Evolutionary conservation across 768 basidiomycete species (phyloP), one percentile per base, ranked within the genome.

Genomic region (Amanita exitialis): DNA sequence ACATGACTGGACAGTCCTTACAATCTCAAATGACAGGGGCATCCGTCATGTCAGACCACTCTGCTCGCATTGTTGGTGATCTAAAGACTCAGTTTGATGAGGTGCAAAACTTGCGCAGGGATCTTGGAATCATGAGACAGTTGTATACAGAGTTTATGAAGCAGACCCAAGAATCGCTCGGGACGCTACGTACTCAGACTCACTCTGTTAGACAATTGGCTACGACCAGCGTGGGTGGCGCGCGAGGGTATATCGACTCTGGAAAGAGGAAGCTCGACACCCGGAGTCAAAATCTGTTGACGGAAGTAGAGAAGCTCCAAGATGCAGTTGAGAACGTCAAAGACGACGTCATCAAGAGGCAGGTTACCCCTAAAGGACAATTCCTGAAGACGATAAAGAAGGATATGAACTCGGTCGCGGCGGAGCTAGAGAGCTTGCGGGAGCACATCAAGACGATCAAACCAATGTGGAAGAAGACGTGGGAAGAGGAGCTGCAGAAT

Each of bases 401-500:
- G 55, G 86, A 91, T 56, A 76, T 96, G 51, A 73, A 76, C 25
- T 66, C 76, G 18, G 77, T 84, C 23, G 75, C 80, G 15, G 65
- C 68, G 8, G 86, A 93, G 67, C 74, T 97, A 39, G 76, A 82
- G 54, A 83, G 79, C 59, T 70, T 98, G 52, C 80, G 80, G 60
- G 81, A 84, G 58, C 90, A 95, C 64, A 87, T 97, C 57, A 79
- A 83, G 58, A 86, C 89, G 9, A 78, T 94, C 60, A 91, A 87
- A 61, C 92, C 95, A 38, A 90, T 90, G 78, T 99, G 95, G 95
- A 90, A 94, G 74, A 92, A 94, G 76, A 97, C 93, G 16, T 99
- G 95, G 95, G 88, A 90, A 61, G 83, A 90, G 62, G 95, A 99
- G 69, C 64, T 99, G 62, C 87, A 91, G 73, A 90, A 91, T 57